Evolutionary conservation across 805 yeast genomes (phyloP).

Genomic region (Yarrowia phangngaensis): DNA sequence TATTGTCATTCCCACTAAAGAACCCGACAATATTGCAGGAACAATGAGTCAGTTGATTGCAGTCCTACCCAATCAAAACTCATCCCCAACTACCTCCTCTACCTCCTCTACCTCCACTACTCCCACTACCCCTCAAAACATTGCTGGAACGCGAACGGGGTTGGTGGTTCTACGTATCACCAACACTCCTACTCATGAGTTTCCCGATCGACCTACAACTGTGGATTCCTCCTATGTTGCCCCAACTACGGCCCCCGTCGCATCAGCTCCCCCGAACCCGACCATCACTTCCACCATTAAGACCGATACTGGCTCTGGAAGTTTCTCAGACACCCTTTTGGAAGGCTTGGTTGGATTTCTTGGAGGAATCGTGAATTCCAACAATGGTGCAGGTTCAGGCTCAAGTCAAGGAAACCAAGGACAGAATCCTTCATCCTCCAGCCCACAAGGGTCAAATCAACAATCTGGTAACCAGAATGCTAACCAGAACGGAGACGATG

Average conservation of each 20-base stretch:
- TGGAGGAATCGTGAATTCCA: too few relatives aligned
- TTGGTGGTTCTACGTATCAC: background rate
- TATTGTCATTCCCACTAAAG: conserved; percentile 6
- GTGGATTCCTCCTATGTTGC: too few relatives aligned
- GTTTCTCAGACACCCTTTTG: conserved; percentile 3
- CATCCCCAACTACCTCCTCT: background rate
- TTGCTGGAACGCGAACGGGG: conserved; percentile 17
- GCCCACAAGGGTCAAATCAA: too few relatives aligned
- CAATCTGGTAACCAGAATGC: background rate
- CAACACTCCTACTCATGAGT: background rate
- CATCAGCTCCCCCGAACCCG: background rate
- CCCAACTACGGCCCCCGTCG: too few relatives aligned
- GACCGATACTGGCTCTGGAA: background rate
- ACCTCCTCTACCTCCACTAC: background rate
- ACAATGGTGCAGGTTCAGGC: too few relatives aligned
- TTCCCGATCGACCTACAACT: too few relatives aligned
- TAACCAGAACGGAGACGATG: conserved; percentile 2
- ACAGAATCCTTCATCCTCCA: too few relatives aligned
- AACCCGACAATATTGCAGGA: conserved; percentile 13
- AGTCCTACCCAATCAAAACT: background rate
- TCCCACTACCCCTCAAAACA: conserved; percentile 1
- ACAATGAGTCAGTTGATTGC: background rate
- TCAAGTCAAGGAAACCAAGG: too few relatives aligned
- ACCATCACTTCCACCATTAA: background rate
- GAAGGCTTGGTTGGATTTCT: conserved; percentile 9